A percentile compares a stretch with the other conserved stretches of the same genome.
phyloP scores from a whole-genome alignment of 345 rosid genomes.

The Viola odorata region DNA sequence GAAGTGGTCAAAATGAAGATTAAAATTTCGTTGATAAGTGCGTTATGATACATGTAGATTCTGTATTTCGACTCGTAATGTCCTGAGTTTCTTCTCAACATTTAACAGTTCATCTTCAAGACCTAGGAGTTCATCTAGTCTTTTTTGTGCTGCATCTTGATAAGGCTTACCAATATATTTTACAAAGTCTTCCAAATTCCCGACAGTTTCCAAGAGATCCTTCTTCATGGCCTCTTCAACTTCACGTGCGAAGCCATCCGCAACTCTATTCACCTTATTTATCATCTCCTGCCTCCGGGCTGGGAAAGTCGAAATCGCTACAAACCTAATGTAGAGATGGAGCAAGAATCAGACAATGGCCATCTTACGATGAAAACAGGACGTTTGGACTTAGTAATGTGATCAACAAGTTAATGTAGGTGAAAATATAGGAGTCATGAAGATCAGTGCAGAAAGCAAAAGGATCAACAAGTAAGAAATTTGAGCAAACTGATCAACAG shows the following conservation, averaged over 20 bases:
- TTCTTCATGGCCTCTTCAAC: constrained; percentile 87
- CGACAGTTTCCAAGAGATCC: constrained; percentile 53
- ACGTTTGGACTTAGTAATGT: background rate
- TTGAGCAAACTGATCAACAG: background rate
- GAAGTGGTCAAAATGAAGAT: background rate
- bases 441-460: too few relatives aligned
- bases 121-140: constrained; percentile 47
- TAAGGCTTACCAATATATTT: constrained; percentile 60
- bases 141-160: constrained; percentile 62
- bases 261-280: constrained; percentile 58
- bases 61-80: constrained; percentile 64
- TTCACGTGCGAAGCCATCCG: constrained; percentile 58
- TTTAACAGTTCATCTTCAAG: constrained; percentile 50
- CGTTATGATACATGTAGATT: constrained; percentile 61
- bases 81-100: constrained; percentile 38
- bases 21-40: background rate
- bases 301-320: constrained; percentile 77
- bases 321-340: constrained; percentile 33
- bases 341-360: too few relatives aligned
- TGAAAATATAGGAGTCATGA: background rate
- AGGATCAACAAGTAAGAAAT: background rate
- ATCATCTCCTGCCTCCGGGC: constrained; percentile 52
- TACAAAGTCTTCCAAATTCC: constrained; percentile 50
- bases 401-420: too few relatives aligned
- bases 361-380: too few relatives aligned